Evolutionary conservation across 2,329 filamentous ascomycete species (phyloP), one percentile per base, ranked within the genome.

Genomic region (Amphichorda felina): DNA sequence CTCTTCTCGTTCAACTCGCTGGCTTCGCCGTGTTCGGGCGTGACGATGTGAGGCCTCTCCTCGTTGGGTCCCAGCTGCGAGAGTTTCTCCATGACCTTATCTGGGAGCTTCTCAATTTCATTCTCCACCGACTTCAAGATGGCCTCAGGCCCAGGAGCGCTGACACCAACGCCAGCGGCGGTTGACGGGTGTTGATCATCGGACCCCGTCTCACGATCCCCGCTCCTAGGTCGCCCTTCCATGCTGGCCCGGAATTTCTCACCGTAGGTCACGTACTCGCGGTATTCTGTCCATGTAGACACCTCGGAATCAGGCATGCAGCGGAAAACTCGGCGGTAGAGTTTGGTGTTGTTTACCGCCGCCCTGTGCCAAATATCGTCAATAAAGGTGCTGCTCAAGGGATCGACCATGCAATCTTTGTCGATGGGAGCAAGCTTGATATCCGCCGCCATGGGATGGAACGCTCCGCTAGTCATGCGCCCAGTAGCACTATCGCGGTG

Each of bases 251-350:
- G 72, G 63, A 98, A 95, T 31, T 78, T 74, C 45, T 82, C 76
- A 14, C 72, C 70, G 53, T 95, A 96, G 4, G 77, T 70, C 36
- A 74, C 69, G 50, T 82, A 94, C 45, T 93, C 82, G 43, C 84
- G 81, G 58, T 98, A 98, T 43, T 94, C 83, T 45, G 82, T 79
- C 91, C 91, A 98, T 30, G 82, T 89, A 43, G 77, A 80, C 18
- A 94, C 91, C 51, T 95, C 86, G 35, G 79, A 95, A 54, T 98
- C 91, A 2, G 91, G 91, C 83, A 94, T 93, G 57, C 88, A 95
- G 32, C 88, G 79, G 64, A 98, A 98, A 8, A 98, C 89, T 41
- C 82, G 77, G 22, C 91, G 82, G 61, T 84, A 98, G 33, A 98
- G 72, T 53, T 87, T 89, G 3, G 91, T 98, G 55, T 98, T 98